phyloP scores from a whole-genome alignment of 2,329 filamentous ascomycete species.

The Periconia sp. region DNA sequence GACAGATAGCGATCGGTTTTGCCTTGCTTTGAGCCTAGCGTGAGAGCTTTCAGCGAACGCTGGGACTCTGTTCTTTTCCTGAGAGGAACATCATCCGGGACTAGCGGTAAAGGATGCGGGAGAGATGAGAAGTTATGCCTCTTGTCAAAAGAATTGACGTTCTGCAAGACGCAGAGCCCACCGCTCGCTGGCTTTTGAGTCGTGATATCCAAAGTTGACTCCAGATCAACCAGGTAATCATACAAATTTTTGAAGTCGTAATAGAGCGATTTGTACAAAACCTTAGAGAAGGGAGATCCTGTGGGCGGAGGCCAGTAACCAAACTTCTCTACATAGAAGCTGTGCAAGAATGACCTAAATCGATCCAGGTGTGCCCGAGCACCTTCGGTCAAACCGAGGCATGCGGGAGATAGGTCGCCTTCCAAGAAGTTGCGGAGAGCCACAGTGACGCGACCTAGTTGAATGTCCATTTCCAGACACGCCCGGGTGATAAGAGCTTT shows the following conservation, averaged over 20 bases:
- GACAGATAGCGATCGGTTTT: slow-evolving; percentile 58
- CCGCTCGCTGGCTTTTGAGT: slow-evolving; percentile 64
- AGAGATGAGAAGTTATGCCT: slow-evolving; percentile 66
- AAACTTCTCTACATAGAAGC: slow-evolving; percentile 70
- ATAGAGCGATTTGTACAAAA: slow-evolving; percentile 66
- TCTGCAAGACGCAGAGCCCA: slow-evolving; percentile 73
- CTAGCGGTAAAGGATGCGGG: slow-evolving; percentile 69
- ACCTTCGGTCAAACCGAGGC: slow-evolving; percentile 67
- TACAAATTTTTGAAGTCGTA: slow-evolving; percentile 75
- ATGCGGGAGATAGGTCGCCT: slow-evolving; percentile 70
- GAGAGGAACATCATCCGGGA: slow-evolving; percentile 57
- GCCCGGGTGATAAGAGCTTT: slow-evolving; percentile 70
- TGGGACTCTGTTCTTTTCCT: slow-evolving; percentile 35
- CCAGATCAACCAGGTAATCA: slow-evolving; percentile 70
- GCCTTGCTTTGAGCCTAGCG: slow-evolving; percentile 41
- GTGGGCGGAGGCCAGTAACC: slow-evolving; percentile 73
- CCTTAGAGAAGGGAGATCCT: slow-evolving; percentile 61
- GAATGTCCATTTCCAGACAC: slow-evolving; percentile 68
- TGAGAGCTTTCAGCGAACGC: slow-evolving; percentile 43
- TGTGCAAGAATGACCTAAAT: slow-evolving; percentile 72
- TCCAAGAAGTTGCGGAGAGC: slow-evolving; percentile 73
- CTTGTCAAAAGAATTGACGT: slow-evolving; percentile 69
- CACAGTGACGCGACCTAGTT: slow-evolving; percentile 63
- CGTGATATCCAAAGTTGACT: slow-evolving; percentile 57
- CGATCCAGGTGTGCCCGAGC: slow-evolving; percentile 72